These are phyloP conservation scores for Ramaria rubella DNA, from an alignment of 768 basidiomycete species.

Conservation along the genomic window DNA sequence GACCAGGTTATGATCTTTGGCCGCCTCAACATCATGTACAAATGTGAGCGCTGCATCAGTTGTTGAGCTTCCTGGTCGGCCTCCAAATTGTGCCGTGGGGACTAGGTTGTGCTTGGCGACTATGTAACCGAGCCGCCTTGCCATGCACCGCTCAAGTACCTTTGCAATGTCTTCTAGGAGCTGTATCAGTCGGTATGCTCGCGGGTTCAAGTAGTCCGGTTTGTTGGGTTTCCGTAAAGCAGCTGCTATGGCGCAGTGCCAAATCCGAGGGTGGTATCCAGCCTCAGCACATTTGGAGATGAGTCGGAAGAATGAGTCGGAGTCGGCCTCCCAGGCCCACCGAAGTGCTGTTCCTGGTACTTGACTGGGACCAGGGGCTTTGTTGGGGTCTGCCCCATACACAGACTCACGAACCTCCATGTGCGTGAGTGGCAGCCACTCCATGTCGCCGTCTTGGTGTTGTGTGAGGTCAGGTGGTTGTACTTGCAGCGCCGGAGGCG, in stretches of 20 bases:
- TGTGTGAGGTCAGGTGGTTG: neutral
- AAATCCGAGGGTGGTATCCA: no score
- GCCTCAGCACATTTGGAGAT: neutral
- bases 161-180: no score
- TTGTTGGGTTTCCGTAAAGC: slow-evolving; percentile 33
- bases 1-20: no score
- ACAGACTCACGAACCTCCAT: slow-evolving; percentile 19
- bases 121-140: slow-evolving; percentile 21
- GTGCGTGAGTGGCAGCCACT: slow-evolving; percentile 18
- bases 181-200: no score
- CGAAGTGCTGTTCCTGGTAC: no score
- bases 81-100: slow-evolving; percentile 28
- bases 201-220: slow-evolving; percentile 28
- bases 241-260: slow-evolving; percentile 24
- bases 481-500: slow-evolving; percentile 18
- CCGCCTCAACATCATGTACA: no score
- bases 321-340: neutral
- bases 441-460: slow-evolving; percentile 3
- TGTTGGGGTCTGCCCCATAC: slow-evolving; percentile 12
- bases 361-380: slow-evolving; percentile 19
- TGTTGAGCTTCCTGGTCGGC: slow-evolving; percentile 9
- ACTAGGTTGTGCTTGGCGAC: slow-evolving; percentile 18
- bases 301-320: neutral
- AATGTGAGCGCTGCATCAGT: slow-evolving; percentile 16
- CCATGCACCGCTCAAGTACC: no score